Evolutionary conservation across 805 yeast species (phyloP), one percentile per base, ranked within the genome.

Genomic region (Saturnispora bothae): DNA sequence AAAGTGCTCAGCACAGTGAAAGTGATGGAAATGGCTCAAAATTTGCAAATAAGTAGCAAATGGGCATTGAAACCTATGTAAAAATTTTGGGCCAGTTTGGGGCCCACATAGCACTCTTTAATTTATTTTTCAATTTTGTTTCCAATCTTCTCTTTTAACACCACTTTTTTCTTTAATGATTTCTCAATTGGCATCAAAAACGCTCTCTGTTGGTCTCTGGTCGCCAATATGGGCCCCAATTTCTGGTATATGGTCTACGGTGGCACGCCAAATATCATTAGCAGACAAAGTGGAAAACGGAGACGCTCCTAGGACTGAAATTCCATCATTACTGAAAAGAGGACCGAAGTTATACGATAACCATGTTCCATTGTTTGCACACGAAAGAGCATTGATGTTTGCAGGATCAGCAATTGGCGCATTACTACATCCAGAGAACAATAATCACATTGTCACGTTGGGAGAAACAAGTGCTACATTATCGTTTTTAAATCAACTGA

Each of bases 391-490:
- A 2, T 56, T 80, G 28, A 61, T 92, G 60, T 74, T 83, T 45
- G 58, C 67, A 0, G 78, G 85, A 1, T 80, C 94, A 3, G 84
- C 94, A 2, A 52, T 83, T 15, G 89, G 88, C 18, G 80, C 96
- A 0, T 76, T 65, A 50, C 64, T 72, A 36, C 86, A 81, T 50
- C 94, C 92, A 5, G 85, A 79, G 49, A 60, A 78, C 40, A 83
- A 83, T 41, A 75, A 73, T 43, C 76, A 78, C 50, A 80, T 83
- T 41, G 86, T 80, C 17, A 86, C 83, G 28, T 64, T 83, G 48
- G 98, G 98, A 1, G 98, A 92, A 55, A 76, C 89, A 13, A 81
- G 96, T 0, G 95, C 95, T 6, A 65, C 81, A 29, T 76, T 80
- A 8, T 69, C 67, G 22, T 74, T 86, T 25, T 66, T 94, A 38